Percentiles rank a stretch among this genome's conserved stretches.
Evolutionary conservation across 345 rosid genomes (phyloP).

Genomic region (Pistacia integerrima): DNA sequence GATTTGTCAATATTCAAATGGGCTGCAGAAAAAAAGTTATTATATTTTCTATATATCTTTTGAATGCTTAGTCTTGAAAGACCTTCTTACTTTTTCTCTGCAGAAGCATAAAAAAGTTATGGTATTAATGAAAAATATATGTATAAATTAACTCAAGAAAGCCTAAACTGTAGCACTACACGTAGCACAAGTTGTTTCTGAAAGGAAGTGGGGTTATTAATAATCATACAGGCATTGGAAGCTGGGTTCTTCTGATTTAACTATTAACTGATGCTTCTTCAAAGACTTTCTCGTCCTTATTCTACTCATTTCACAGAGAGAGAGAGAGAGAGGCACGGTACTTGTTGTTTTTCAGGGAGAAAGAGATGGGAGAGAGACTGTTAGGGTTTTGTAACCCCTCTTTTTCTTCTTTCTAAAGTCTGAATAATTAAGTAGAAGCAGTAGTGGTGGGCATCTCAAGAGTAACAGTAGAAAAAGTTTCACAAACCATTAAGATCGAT

Average conservation of each 20-base stretch:
- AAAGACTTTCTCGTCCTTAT: neutral
- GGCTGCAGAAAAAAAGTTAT: too few species aligned
- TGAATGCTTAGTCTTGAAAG: too few species aligned
- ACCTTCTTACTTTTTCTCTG: too few species aligned
- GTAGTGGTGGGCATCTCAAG: constrained; percentile 31
- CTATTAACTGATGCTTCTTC: constrained; percentile 11
- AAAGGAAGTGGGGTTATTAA: constrained; percentile 1
- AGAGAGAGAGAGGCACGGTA: neutral
- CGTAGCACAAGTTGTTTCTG: neutral
- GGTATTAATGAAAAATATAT: too few species aligned
- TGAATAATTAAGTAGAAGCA: constrained; percentile 16
- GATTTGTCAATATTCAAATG: too few species aligned
- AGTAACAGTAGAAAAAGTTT: neutral
- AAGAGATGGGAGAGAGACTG: constrained; percentile 38
- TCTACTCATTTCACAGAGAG: neutral
- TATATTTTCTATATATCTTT: too few species aligned
- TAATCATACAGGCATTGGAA: neutral
- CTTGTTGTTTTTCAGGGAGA: constrained; percentile 27
- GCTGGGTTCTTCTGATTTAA: constrained; percentile 5
- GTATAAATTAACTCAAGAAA: neutral
- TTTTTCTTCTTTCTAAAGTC: neutral
- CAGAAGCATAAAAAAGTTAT: too few species aligned
- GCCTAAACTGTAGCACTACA: neutral
- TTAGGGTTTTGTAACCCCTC: constrained; percentile 25
- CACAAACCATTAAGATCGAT: too few species aligned